A percentile compares a stretch with the other conserved stretches of the same genome.
These are phyloP conservation scores for Spathaspora girioi DNA, from an alignment of 805 yeast species.

Conservation along the genomic window DNA sequence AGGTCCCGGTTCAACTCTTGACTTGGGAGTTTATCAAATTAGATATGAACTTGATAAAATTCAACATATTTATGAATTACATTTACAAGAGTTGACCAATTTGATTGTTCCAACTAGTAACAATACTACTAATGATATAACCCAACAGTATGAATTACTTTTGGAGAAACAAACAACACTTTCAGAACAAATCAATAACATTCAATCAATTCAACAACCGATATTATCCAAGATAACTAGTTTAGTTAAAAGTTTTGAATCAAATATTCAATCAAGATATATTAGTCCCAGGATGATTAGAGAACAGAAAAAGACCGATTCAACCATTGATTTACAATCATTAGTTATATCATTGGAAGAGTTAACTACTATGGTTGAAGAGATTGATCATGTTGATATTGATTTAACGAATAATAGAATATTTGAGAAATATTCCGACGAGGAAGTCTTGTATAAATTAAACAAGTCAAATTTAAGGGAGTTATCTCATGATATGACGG, in stretches of 20 bases:
- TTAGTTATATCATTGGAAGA: conserved; percentile 18
- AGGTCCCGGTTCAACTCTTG: conserved; percentile 5
- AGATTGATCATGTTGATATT: conserved; percentile 13
- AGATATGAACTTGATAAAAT: conserved; percentile 26
- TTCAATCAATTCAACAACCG: conserved; percentile 31
- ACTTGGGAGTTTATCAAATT: conserved; percentile 11
- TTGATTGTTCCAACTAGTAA: conserved; percentile 14
- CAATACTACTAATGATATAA: conserved; percentile 16
- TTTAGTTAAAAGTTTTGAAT: conserved; percentile 20
- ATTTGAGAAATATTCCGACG: conserved; percentile 17
- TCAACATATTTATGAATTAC: conserved; percentile 21
- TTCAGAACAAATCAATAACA: conserved; percentile 18
- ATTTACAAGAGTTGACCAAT: conserved; percentile 19
- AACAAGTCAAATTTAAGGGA: conserved; percentile 18
- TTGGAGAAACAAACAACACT: conserved; percentile 11
- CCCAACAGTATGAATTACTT: conserved; percentile 18
- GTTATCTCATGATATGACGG: conserved; percentile 11
- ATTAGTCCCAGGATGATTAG: background rate
- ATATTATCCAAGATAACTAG: conserved; percentile 29
- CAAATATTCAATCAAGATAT: conserved; percentile 8
- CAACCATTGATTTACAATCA: conserved; percentile 9
- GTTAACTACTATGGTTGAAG: conserved; percentile 16
- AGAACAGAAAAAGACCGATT: background rate
- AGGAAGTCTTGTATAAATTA: conserved; percentile 21
- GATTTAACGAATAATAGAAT: conserved; percentile 16